Evolutionary conservation across 345 rosid genomes (phyloP), one percentile per base, ranked within the genome.

Genomic region (Streptanthus diversifolius): DNA sequence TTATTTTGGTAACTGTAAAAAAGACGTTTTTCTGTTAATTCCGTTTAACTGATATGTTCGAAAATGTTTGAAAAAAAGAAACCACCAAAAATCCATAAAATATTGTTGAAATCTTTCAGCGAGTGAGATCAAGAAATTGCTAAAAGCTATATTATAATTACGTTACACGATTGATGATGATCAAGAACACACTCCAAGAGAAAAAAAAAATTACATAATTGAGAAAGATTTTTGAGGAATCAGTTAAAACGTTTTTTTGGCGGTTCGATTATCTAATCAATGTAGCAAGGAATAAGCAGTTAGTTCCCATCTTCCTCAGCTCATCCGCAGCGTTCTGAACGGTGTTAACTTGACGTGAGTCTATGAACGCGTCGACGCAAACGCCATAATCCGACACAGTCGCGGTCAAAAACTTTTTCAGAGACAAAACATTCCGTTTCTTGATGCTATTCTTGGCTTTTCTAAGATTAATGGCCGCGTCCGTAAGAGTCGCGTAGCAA

Each of bases 241-340:
- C 11, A 54, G 22, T 25, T 8, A 0, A 1, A 4, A 24, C 3
- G n/a, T 57, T 14, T 5, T 9, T 41, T 41, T 10, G n/a, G 55
- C 52, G 27, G 30, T 43, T 59, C 0, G 33, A 43, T 74, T 44
- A 59, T 63, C 71, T 63, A 19, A 70, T 70, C 71, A 77, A 21
- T 8, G 71, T 70, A 29, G 80, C 58, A 57, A 77, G 67, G 11
- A 47, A 70, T 45, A 77, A 77, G 32, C 76, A 57, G 9, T 77
- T 77, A 22, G 62, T 77, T 18, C 48, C 76, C 5, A 66, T 77
- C 62, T 77, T 77, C 67, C 76, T 70, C 5, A 77, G 18, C 76
- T 47, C 61, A 32, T 64, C 80, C 1, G 54, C 80, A 63, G 33
- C 44, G 18, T 77, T 63, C 32, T 77, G 80, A 70, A 70, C 18